A percentile compares a stretch with the other conserved stretches of the same genome.
phyloP scores from a whole-genome alignment of 768 basidiomycete genomes.

The Suillus clintonianus region DNA sequence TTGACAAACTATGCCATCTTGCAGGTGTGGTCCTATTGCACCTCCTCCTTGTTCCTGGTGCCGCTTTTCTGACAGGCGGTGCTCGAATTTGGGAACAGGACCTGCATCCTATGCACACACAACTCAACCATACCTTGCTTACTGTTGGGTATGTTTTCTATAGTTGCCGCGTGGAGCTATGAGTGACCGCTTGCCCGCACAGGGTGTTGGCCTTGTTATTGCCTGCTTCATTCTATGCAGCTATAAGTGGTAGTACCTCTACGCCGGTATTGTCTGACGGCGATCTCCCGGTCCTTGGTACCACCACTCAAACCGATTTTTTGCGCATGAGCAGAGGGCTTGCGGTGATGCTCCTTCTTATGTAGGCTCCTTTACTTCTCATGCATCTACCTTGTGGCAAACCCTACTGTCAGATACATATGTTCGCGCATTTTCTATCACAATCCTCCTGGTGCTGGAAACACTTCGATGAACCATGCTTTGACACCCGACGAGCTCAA shows the following conservation, averaged over 20 bases:
- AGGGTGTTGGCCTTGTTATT: constrained; percentile 66
- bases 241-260: constrained; percentile 44
- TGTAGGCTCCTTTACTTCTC: constrained; percentile 41
- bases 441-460: constrained; percentile 65
- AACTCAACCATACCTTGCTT: constrained; percentile 70
- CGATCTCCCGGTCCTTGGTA: constrained; percentile 29
- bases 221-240: constrained; percentile 69
- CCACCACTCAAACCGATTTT: constrained; percentile 49
- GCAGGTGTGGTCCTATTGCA: constrained; percentile 74
- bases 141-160: constrained; percentile 56
- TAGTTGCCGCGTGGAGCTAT: not conserved
- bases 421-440: constrained; percentile 69
- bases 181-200: not conserved
- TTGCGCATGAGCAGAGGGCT: constrained; percentile 67
- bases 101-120: constrained; percentile 62
- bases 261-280: constrained; percentile 14
- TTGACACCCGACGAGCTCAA: constrained; percentile 43
- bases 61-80: constrained; percentile 71
- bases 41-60: constrained; percentile 69
- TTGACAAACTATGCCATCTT: not conserved
- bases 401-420: constrained; percentile 49
- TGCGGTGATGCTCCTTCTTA: constrained; percentile 58
- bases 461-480: constrained; percentile 41
- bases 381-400: not conserved
- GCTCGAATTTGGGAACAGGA: constrained; percentile 68